These are phyloP conservation scores for Zasmidium angulare DNA, from an alignment of 2,329 filamentous ascomycete genomes.

Conservation along the genomic window DNA sequence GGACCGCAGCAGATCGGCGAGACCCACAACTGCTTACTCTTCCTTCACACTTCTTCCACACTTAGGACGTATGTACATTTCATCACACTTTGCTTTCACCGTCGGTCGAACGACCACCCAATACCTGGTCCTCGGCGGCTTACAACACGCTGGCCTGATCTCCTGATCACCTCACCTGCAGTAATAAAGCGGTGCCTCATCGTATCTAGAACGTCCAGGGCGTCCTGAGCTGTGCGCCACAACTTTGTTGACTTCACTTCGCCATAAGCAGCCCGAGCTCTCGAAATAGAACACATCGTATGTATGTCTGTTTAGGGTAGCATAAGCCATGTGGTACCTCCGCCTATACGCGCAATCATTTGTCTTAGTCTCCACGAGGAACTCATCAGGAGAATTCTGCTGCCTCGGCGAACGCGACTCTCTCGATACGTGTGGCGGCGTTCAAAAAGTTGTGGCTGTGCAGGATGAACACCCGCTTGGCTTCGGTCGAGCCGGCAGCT, in stretches of 20 bases:
- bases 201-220: neutral
- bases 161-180: constrained; percentile 2
- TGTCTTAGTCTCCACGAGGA: neutral
- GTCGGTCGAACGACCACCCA: too few relatives aligned
- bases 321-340: neutral
- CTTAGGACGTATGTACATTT: too few relatives aligned
- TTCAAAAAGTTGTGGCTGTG: neutral
- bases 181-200: neutral
- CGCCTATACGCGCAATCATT: neutral
- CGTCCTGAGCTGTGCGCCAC: neutral
- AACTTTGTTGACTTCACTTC: neutral
- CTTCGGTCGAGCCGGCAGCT: neutral
- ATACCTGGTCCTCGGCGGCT: too few relatives aligned
- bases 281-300: neutral
- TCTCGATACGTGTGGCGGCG: neutral
- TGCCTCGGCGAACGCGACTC: too few relatives aligned
- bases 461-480: neutral
- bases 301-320: neutral
- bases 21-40: too few relatives aligned
- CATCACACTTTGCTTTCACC: too few relatives aligned
- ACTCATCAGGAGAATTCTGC: neutral
- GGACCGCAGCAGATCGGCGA: too few relatives aligned
- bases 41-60: too few relatives aligned
- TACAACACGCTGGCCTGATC: neutral
- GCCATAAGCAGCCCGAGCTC: neutral